Evolutionary conservation across 208 protist genomes (phyloP).

Genomic region (Crithidia bombi): DNA sequence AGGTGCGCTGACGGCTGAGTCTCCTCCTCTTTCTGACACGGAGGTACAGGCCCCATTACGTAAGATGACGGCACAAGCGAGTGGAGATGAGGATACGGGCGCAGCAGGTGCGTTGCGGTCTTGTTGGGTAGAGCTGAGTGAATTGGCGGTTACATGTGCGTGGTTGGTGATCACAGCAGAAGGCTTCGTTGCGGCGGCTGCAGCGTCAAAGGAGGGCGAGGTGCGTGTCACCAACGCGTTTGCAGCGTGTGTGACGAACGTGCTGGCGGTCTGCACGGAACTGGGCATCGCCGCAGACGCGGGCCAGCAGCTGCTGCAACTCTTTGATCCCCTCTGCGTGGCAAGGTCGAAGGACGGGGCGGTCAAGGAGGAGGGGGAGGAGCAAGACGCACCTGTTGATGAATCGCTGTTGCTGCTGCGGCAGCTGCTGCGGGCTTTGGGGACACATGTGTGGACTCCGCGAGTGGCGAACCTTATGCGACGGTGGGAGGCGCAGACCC

Average conservation of each 20-base stretch:
- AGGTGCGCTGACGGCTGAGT: too few relatives aligned
- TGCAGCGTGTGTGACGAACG: slow-evolving; percentile 10
- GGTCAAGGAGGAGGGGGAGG: not conserved
- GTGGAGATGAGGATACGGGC: not conserved
- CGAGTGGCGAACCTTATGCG: slow-evolving; percentile 7
- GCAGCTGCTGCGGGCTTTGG: not conserved
- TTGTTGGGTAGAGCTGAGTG: slow-evolving; percentile 10
- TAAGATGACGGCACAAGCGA: not conserved
- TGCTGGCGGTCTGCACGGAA: slow-evolving; percentile 31
- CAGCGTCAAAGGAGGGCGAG: not conserved
- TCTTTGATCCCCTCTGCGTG: not conserved
- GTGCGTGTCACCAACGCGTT: slow-evolving; percentile 8
- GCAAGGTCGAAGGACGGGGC: not conserved
- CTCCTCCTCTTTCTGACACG: too few relatives aligned
- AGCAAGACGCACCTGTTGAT: not conserved
- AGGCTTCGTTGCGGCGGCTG: not conserved
- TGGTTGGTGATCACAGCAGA: slow-evolving; percentile 21
- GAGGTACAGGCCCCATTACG: too few relatives aligned
- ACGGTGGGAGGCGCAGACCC: slow-evolving; percentile 16
- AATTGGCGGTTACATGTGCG: slow-evolving; percentile 25
- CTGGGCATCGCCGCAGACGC: slow-evolving; percentile 2
- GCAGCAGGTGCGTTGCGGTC: not conserved
- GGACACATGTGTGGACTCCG: slow-evolving; percentile 18
- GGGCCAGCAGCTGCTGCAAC: slow-evolving; percentile 6
- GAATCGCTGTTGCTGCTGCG: not conserved